Percentiles rank a stretch among this genome's conserved stretches.
Evolutionary conservation across 1,284 basidiomycete species (phyloP).

Genomic region (Pterula multifida): DNA sequence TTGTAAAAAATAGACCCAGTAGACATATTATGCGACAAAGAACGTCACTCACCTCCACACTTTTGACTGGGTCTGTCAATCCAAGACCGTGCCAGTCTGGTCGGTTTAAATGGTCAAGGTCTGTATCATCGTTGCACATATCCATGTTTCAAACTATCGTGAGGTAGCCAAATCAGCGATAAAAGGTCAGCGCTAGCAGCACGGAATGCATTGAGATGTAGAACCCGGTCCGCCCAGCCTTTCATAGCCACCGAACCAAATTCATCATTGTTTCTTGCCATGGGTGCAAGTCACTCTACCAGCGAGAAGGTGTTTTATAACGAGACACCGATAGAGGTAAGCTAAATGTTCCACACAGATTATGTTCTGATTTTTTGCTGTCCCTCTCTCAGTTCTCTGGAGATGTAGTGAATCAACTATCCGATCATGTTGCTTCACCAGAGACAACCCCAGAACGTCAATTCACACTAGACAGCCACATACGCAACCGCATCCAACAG

Average conservation of each 20-base stretch:
- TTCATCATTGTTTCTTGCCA: constrained; percentile 13
- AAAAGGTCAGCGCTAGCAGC: too few relatives aligned
- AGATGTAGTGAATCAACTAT: constrained; percentile 63
- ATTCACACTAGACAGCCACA: constrained; percentile 53
- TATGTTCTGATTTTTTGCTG: neutral
- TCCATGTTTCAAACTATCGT: neutral
- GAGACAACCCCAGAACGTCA: constrained; percentile 54
- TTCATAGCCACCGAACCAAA: neutral
- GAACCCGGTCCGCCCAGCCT: neutral
- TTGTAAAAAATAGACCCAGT: neutral
- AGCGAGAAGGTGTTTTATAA: constrained; percentile 50
- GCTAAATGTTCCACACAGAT: constrained; percentile 12
- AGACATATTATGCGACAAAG: too few relatives aligned
- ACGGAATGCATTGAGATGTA: too few relatives aligned
- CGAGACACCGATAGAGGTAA: constrained; percentile 54
- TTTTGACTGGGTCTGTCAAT: constrained; percentile 69
- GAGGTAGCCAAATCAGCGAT: neutral
- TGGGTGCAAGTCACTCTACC: constrained; percentile 60
- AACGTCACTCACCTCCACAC: constrained; percentile 53
- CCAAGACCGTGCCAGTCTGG: constrained; percentile 61
- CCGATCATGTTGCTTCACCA: constrained; percentile 46
- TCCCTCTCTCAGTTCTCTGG: constrained; percentile 47
- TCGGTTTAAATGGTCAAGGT: constrained; percentile 49
- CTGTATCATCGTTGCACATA: constrained; percentile 26
- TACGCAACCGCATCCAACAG: constrained; percentile 52